These are phyloP conservation scores for Cucurbita maxima DNA, from an alignment of 306 rosid species.

Conservation along the genomic window DNA sequence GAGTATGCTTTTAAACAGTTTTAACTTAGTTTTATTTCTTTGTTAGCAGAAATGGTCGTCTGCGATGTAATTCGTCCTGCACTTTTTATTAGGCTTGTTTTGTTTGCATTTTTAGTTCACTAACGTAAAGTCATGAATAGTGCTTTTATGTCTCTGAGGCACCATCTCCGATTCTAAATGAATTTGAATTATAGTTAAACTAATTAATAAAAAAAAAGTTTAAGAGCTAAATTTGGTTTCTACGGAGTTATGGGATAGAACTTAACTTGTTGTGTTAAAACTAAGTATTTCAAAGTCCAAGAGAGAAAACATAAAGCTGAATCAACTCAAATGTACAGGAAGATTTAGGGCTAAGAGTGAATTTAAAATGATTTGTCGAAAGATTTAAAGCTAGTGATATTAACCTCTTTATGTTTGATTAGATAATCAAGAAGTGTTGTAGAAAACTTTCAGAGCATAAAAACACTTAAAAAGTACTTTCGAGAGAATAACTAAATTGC, in stretches of 20 bases:
- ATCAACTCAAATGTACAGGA: neutral
- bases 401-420: neutral
- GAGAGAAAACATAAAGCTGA: neutral
- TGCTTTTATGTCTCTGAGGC: neutral
- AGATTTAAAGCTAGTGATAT: neutral
- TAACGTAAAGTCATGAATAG: neutral
- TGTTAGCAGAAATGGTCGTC: neutral
- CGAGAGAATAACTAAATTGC: neutral
- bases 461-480: neutral
- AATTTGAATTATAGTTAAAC: neutral
- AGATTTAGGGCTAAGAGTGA: neutral
- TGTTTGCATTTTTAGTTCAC: neutral
- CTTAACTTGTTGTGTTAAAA: neutral
- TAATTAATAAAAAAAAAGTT: neutral
- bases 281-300: neutral
- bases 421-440: neutral
- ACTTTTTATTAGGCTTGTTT: neutral
- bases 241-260: neutral
- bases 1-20: conserved; percentile 29
- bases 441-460: neutral
- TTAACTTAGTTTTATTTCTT: neutral
- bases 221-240: neutral
- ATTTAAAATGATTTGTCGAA: neutral
- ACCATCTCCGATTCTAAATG: neutral
- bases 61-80: neutral